Evolutionary conservation across 2,329 filamentous ascomycete genomes (phyloP).

Genomic region (Magnaporthiopsis poae): DNA sequence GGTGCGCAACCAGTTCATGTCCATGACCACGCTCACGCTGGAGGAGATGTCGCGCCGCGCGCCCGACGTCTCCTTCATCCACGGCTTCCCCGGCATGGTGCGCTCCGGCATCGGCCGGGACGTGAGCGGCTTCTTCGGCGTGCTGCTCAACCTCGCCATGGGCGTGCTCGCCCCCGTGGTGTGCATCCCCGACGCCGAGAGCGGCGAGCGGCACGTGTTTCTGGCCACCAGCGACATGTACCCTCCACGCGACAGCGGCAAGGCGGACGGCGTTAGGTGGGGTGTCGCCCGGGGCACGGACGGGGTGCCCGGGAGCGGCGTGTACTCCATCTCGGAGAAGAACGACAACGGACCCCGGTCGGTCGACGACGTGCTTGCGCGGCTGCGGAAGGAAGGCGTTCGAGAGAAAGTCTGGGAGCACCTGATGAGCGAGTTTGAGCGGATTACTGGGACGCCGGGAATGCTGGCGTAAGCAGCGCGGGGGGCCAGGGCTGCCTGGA

Average conservation of each 20-base stretch:
- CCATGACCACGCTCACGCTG: slow-evolving; percentile 39
- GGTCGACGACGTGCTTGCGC: slow-evolving; percentile 19
- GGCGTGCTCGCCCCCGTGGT: slow-evolving; percentile 15
- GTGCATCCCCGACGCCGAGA: slow-evolving; percentile 19
- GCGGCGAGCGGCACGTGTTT: slow-evolving; percentile 30
- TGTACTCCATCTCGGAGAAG: slow-evolving; percentile 26
- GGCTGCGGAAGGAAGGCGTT: slow-evolving; percentile 19
- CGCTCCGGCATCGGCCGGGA: slow-evolving; percentile 20
- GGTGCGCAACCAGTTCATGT: slow-evolving; percentile 34
- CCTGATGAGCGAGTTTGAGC: slow-evolving; percentile 25
- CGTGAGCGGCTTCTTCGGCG: slow-evolving; percentile 14
- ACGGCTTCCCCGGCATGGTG: slow-evolving; percentile 29
- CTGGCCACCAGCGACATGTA: slow-evolving; percentile 26
- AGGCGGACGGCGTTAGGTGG: slow-evolving; percentile 18
- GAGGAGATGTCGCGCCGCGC: slow-evolving; percentile 37
- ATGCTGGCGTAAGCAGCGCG: background rate
- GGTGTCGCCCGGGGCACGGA: slow-evolving; percentile 21
- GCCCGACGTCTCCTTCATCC: slow-evolving; percentile 31
- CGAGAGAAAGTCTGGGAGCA: slow-evolving; percentile 26
- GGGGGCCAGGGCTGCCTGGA: background rate
- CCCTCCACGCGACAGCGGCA: slow-evolving; percentile 16
- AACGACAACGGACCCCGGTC: slow-evolving; percentile 22
- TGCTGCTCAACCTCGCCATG: slow-evolving; percentile 15
- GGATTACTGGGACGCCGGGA: slow-evolving; percentile 18
- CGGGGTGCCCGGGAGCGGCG: slow-evolving; percentile 25